phyloP scores from a whole-genome alignment of 352 stramenopile species.

The Phytopythium litorale region DNA sequence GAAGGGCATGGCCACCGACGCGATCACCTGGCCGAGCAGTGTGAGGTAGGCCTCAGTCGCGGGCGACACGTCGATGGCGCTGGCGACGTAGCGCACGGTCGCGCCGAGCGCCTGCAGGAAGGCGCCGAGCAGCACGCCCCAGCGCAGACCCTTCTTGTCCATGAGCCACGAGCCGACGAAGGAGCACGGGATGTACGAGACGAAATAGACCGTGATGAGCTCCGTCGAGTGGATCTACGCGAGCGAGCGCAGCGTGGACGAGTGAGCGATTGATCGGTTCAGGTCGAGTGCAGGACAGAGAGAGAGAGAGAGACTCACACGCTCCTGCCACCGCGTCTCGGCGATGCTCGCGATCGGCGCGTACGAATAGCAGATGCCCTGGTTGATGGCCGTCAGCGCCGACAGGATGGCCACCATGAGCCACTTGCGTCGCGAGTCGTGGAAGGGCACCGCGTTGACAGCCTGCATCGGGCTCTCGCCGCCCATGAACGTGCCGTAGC shows the following conservation, averaged over 20 bases:
- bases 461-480: not conserved
- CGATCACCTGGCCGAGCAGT: constrained; percentile 54
- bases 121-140: constrained; percentile 53
- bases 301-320: constrained; percentile 17
- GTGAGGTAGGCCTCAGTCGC: constrained; percentile 34
- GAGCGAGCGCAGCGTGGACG: not conserved
- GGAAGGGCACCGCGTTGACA: not conserved
- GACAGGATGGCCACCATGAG: constrained; percentile 71
- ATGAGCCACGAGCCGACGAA: constrained; percentile 80
- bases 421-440: constrained; percentile 33
- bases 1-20: constrained; percentile 74
- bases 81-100: constrained; percentile 39
- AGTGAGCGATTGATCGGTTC: not conserved
- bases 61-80: constrained; percentile 14
- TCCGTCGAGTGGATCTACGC: constrained; percentile 59
- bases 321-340: constrained; percentile 50
- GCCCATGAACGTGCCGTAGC: constrained; percentile 4
- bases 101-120: constrained; percentile 52
- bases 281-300: not conserved
- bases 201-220: constrained; percentile 77
- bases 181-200: constrained; percentile 76
- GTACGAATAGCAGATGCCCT: constrained; percentile 78
- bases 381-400: constrained; percentile 58
- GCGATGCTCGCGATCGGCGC: constrained; percentile 64
- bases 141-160: constrained; percentile 69